phyloP scores from a whole-genome alignment of 192 early-diverging fungal genomes.

The Anaeromyces robustus region DNA sequence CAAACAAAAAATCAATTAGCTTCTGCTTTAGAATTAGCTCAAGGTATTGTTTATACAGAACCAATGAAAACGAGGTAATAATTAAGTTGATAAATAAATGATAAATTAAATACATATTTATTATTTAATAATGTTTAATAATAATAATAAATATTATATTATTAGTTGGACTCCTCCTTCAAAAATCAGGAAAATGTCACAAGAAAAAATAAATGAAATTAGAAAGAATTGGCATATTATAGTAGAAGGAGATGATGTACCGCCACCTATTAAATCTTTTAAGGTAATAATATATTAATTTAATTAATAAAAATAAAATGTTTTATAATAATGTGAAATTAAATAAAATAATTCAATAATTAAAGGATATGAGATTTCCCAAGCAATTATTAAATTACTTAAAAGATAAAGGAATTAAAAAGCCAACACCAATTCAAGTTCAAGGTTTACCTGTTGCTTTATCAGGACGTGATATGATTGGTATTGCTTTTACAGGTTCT shows the following conservation, averaged over 20 bases:
- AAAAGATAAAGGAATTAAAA: conserved; percentile 59
- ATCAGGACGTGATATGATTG: conserved; percentile 91
- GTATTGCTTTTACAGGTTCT: conserved; percentile 93
- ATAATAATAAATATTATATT: background rate
- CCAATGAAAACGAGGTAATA: conserved; percentile 58
- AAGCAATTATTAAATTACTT: conserved; percentile 60
- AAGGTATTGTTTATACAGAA: conserved; percentile 72
- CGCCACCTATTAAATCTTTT: conserved; percentile 72
- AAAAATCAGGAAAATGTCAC: conserved; percentile 42
- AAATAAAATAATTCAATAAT: conserved; percentile 1
- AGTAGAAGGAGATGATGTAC: conserved; percentile 69
- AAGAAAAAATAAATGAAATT: conserved; percentile 27
- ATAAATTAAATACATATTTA: background rate
- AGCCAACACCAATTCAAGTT: conserved; percentile 91
- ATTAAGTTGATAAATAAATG: background rate
- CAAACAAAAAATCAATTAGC: conserved; percentile 55
- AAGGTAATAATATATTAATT: conserved; percentile 19
- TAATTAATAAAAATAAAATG: too few species aligned
- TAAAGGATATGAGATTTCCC: conserved; percentile 71
- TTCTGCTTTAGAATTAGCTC: conserved; percentile 71
- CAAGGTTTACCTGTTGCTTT: conserved; percentile 89
- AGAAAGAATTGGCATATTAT: conserved; percentile 81
- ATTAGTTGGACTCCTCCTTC: conserved; percentile 61
- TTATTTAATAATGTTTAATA: background rate
- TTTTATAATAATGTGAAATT: too few species aligned